phyloP scores from a whole-genome alignment of 306 rosid genomes.

The Benincasa hispida region DNA sequence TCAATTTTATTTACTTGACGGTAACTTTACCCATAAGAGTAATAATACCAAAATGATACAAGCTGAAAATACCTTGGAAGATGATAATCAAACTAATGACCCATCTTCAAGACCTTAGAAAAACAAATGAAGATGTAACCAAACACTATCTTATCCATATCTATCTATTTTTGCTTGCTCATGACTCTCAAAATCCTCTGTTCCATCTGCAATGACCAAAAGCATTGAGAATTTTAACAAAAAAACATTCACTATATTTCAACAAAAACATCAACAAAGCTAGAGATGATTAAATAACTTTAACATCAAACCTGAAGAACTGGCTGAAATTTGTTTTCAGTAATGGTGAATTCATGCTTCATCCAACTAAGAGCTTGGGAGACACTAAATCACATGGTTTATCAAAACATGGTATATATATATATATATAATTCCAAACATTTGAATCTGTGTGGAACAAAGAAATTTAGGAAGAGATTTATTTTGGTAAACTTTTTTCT shows the following conservation, averaged over 20 bases:
- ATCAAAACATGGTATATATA: background rate
- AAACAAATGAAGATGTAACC: too few relatives aligned
- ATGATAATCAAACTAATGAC: too few relatives aligned
- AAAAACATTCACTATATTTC: background rate
- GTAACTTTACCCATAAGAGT: too few relatives aligned
- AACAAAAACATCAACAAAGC: background rate
- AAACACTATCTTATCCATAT: too few relatives aligned
- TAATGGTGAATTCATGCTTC: conserved; percentile 23
- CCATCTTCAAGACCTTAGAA: too few relatives aligned
- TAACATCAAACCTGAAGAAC: conserved; percentile 25
- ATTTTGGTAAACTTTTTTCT: background rate
- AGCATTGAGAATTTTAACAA: background rate
- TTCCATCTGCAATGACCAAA: conserved; percentile 32
- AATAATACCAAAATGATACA: too few relatives aligned
- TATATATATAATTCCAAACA: too few relatives aligned
- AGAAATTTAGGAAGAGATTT: background rate
- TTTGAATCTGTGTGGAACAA: background rate
- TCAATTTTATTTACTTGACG: too few relatives aligned
- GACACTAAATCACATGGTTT: conserved; percentile 24
- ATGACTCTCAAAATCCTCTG: conserved; percentile 22
- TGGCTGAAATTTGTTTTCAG: conserved; percentile 29
- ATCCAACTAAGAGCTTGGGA: conserved; percentile 18
- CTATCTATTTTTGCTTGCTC: background rate
- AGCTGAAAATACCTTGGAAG: too few relatives aligned
- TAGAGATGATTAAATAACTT: background rate